Conservation (phyloP, 2,329 filamentous ascomycete species). For the Sarocladium brachiariae region DNA sequence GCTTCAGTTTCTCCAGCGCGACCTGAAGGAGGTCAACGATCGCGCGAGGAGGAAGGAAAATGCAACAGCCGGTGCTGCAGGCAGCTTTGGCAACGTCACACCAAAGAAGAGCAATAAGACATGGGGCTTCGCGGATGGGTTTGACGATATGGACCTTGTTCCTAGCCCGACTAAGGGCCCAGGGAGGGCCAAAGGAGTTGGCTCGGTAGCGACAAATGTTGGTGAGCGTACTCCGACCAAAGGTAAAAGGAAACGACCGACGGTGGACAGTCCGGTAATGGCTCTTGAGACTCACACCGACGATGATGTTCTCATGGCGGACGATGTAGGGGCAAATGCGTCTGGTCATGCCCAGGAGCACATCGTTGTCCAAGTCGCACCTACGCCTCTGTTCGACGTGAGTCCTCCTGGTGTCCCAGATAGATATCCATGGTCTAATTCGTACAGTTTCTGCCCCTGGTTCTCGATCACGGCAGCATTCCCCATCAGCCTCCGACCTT, state of each 20-base stretch:
- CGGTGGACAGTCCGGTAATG: conserved; percentile 59
- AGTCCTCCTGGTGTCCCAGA: neutral
- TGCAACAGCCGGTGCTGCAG: conserved; percentile 13
- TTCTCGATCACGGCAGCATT: conserved; percentile 55
- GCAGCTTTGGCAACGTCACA: conserved; percentile 34
- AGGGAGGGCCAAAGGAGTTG: conserved; percentile 31
- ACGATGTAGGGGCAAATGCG: conserved; percentile 19
- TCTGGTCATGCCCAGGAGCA: neutral
- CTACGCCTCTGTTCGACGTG: conserved; percentile 36
- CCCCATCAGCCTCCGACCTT: conserved; percentile 55
- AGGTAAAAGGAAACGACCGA: conserved; percentile 62
- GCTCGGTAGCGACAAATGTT: conserved; percentile 36
- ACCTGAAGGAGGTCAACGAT: conserved; percentile 54
- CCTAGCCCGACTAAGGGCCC: conserved; percentile 47
- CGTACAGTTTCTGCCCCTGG: conserved; percentile 50
- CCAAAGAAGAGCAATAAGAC: conserved; percentile 52
- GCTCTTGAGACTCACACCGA: conserved; percentile 48
- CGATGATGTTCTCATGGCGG: neutral
- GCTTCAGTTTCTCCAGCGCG: conserved; percentile 65
- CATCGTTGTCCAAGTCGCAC: conserved; percentile 6
- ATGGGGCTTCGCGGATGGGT: conserved; percentile 64
- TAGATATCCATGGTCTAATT: neutral
- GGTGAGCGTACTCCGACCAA: conserved; percentile 57
- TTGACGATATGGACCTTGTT: conserved; percentile 59
- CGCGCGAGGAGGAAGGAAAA: conserved; percentile 40